A percentile compares a stretch with the other conserved stretches of the same genome.
phyloP scores from a whole-genome alignment of 192 early-diverging fungal species.

The Rhizophagus clarus region DNA sequence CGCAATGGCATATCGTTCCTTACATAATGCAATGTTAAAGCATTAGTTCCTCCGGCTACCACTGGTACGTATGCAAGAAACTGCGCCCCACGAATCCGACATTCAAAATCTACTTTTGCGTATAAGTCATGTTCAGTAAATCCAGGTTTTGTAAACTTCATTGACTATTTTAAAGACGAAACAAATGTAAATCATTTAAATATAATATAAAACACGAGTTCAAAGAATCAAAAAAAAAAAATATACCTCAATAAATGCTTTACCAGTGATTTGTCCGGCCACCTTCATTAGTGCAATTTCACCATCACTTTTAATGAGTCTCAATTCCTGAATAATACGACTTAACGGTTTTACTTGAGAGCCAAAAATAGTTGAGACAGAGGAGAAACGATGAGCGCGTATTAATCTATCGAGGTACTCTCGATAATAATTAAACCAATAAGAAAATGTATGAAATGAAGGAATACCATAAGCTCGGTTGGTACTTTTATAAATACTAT shows the following conservation, averaged over 20 bases:
- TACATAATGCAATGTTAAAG: conserved; percentile 94
- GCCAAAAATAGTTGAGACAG: not conserved
- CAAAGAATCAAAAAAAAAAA: not conserved
- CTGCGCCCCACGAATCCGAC: conserved; percentile 59
- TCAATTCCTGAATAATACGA: conserved; percentile 70
- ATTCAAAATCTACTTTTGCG: conserved; percentile 75
- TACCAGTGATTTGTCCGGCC: conserved; percentile 74
- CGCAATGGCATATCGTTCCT: conserved; percentile 71
- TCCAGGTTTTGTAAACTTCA: conserved; percentile 72
- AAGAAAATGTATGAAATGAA: not conserved
- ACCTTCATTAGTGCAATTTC: conserved; percentile 82
- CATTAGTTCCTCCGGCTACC: conserved; percentile 89
- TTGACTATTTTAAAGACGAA: conserved; percentile 45
- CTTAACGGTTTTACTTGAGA: conserved; percentile 48
- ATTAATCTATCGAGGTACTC: not conserved
- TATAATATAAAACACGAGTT: conserved; percentile 2
- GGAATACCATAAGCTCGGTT: conserved; percentile 19
- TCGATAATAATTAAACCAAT: not conserved
- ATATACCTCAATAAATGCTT: conserved; percentile 71
- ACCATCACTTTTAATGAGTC: conserved; percentile 75
- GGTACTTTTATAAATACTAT: conserved; percentile 18
- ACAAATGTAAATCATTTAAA: not conserved
- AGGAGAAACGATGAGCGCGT: not conserved
- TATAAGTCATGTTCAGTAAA: conserved; percentile 76
- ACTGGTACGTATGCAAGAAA: conserved; percentile 94